Base-by-base conservation (phyloP, 148 eudicot genomes). In the Camellia granthamiana region DNA sequence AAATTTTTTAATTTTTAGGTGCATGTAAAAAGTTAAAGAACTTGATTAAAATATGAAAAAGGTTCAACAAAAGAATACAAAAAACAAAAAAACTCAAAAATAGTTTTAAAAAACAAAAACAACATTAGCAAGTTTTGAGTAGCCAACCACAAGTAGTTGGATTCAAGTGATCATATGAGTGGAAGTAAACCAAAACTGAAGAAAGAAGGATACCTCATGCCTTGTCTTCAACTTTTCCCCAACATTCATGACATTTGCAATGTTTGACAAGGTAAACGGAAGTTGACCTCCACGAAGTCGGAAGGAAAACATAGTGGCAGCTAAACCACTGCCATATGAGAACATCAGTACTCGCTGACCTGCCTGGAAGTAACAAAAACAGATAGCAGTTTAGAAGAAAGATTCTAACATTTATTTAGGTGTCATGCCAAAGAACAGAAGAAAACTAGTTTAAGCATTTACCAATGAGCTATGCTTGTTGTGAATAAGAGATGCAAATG, bases 281-380 rank as follows among this genome's bases (percentile, higher is more conserved):
- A 86, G 89, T 68, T 86, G 75, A 64, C 95, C 94, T 68, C 91
- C 98, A 18, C 77, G 84, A 15, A 96, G 56, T 19, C 76, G 87
- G 79, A 96, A 81, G 74, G 99, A 96, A 82, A 96, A 96, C 98
- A 96, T 91, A 62, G 99, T 92, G 52, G 99, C 95, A 38, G 90
- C 75, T 76, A 87, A 81, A 47, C 99, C 99, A 84, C 99, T 96
- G 56, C 99, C 99, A 76, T 96, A 96, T 1, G 99, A 96, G 81
- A 96, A 96, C 95, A 96, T 87, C 19, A 96, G 70, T 30, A 91
- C 87, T 80, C 99, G 87, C 75, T 93, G 86, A 7, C 98, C 99
- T 3, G 84, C 91, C 99, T 96, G 82, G 79, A 79, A 80, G 15
- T 54, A 19, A 75, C 4, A 58, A 42, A 46, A 65, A 19, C 51